These are phyloP conservation scores for Colletotrichum sp. DNA, from an alignment of 2,329 filamentous ascomycete genomes.

Conservation along the genomic window DNA sequence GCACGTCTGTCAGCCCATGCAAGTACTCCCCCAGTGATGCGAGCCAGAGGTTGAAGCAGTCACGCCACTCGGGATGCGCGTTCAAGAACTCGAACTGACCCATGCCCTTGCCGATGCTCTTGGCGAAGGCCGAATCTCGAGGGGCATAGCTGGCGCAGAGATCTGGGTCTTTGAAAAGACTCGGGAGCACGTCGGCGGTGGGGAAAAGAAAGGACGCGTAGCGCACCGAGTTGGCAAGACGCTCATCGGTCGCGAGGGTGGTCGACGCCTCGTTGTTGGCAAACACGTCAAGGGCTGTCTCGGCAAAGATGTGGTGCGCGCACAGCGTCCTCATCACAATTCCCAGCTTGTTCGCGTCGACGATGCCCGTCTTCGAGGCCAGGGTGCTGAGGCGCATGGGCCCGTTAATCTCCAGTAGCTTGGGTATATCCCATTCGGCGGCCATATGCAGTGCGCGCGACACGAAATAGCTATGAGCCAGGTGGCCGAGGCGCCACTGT, in stretches of 20 bases:
- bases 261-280: slow-evolving; percentile 11
- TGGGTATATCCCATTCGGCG: slow-evolving; percentile 10
- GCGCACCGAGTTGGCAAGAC: slow-evolving; percentile 7
- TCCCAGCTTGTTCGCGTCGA: slow-evolving; percentile 5
- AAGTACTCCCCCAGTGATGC: slow-evolving; percentile 1
- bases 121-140: slow-evolving; percentile 5
- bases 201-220: slow-evolving; percentile 12
- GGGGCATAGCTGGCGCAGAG: slow-evolving; percentile 7
- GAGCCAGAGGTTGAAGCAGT: slow-evolving; percentile 6
- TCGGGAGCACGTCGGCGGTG: not conserved
- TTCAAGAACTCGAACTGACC: slow-evolving; percentile 15
- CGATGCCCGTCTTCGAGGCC: slow-evolving; percentile 3
- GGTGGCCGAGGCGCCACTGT: slow-evolving; percentile 9
- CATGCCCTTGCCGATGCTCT: slow-evolving; percentile 8
- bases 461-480: slow-evolving; percentile 3
- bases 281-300: slow-evolving; percentile 2
- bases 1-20: slow-evolving; percentile 10
- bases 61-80: slow-evolving; percentile 6
- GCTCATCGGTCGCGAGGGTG: not conserved
- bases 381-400: not conserved
- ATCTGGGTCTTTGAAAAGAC: not conserved
- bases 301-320: slow-evolving; percentile 8
- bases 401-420: not conserved
- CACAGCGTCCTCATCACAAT: slow-evolving; percentile 15
- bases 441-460: slow-evolving; percentile 14